Base-by-base conservation (phyloP, 2,329 filamentous ascomycete genomes). In the Trichoderma polysporum region DNA sequence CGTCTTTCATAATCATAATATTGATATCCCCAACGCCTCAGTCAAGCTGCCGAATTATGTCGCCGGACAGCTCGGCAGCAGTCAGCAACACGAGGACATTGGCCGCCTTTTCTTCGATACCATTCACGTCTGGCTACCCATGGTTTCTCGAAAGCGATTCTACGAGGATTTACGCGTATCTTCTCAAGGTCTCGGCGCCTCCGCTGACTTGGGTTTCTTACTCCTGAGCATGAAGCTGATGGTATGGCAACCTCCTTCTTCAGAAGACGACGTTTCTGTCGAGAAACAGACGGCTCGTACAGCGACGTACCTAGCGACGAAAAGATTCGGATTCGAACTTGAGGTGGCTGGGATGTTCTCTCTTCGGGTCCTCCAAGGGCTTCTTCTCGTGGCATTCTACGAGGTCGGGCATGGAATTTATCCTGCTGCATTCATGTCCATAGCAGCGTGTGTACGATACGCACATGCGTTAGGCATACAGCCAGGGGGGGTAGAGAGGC, bases 401-500 rank as follows among this genome's bases (percentile, higher is more conserved):
- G 59, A 62, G 27, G 35, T 62, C 13, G 59, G 59, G 5, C 59
- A 62, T 9, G 59, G 47, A 29, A 62, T 62, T 15, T 62, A 62
- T 31, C 59, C 59, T 9, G 59, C 59, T 5, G 59, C 59, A 6
- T 62, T 62, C 47, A 62, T 62, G 59, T 62, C 59, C 8, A 35
- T 62, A 22, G 59, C 59, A 12, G 33, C 59, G 13, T 52, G 59
- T 39, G 45, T 62, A 17, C 47, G 59, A 19, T 62, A 62, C 15
- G 59, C 45, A 3, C 59, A 52, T 12, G 59, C 45, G 2, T 2
- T 62, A 12, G 59, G 59, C 31, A 62, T 62, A 41, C 59, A 62
- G 22, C 59, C 59, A 7, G 59, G 59, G 7, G 59, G 59, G 2
- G 7, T 53, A 10, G 47, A 62, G 17, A 39, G 59, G 35, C 35